Evolutionary conservation across 2,329 filamentous ascomycete genomes (phyloP), one percentile per base, ranked within the genome.

Genomic region (Fusarium solani-melongenae): DNA sequence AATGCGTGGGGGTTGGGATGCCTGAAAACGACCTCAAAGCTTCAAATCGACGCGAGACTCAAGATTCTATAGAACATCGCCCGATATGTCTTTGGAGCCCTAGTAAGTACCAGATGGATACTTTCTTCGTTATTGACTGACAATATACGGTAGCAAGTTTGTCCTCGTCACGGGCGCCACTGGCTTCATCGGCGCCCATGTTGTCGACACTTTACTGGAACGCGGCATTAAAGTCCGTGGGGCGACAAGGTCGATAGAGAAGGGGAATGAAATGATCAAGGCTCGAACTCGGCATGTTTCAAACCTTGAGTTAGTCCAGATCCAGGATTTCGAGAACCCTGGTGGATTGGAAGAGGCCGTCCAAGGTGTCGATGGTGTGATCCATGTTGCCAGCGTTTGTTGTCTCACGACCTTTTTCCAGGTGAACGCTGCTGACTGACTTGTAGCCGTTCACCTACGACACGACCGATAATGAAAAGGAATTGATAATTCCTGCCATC

Each of bases 381-480:
- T 87, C 17, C 85, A 87, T 55, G 80, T 83, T 2, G 85, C 86
- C 7, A 86, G 84, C 65, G 83, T 84, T 74, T 49, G 82, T 77
- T 5, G 12, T 9, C 36, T 2, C 1, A 8, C 6, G 15, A 17
- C 12, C 24, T 15, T 15, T 11, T 7, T 0, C 9, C 1, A 2
- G 2, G 31, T 2, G 11, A 1, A 6, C 1, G 12, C 2, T 34
- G 56, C 41, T 73, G n/a, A 74, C 24, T n/a, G 2, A 1, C 2
- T 10, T 17, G 1, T 38, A 85, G 84, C 85, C 84, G 1, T 84
- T 86, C 62, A 85, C 81, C 3, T 86, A 86, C 65, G 75, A 83
- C 51, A 82, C 82, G 3, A 82, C 76, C 17, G 77, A 86, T 69
- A 86, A 86, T 63, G 84, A 86, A 65, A 81, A 84, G 39, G 84